Evolutionary conservation across 257 asterid genomes (phyloP).

Genomic region (Parsonsia alboflavescens): DNA sequence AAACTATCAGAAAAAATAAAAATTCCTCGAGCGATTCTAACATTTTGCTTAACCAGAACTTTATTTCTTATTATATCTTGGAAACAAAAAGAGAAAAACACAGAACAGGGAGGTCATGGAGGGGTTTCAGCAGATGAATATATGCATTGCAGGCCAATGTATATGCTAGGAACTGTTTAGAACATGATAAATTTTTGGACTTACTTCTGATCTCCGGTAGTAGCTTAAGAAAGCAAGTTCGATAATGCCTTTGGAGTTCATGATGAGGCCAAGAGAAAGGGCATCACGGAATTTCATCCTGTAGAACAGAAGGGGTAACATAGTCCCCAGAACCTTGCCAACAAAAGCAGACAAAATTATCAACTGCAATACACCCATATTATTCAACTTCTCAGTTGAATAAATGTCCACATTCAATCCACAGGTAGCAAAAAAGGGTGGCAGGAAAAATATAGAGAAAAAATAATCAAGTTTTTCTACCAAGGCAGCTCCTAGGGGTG

Average conservation of each 20-base stretch:
- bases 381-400: slow-evolving; percentile 31
- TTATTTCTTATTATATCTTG: neutral
- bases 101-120: neutral
- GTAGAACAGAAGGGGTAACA: slow-evolving; percentile 50
- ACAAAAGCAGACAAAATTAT: slow-evolving; percentile 51
- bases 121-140: neutral
- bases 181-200: slow-evolving; percentile 5
- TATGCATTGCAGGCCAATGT: neutral
- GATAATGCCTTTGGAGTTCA: slow-evolving; percentile 67
- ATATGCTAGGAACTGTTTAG: neutral
- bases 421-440: slow-evolving; percentile 46
- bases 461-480: slow-evolving; percentile 63
- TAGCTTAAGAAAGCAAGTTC: slow-evolving; percentile 58
- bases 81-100: neutral
- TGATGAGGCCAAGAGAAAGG: slow-evolving; percentile 61
- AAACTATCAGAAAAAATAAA: too few species aligned
- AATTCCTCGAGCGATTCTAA: too few species aligned
- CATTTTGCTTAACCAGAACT: too few species aligned
- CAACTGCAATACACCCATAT: slow-evolving; percentile 46
- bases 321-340: slow-evolving; percentile 52
- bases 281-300: slow-evolving; percentile 64
- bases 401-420: slow-evolving; percentile 53
- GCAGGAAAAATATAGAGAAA: slow-evolving; percentile 47
- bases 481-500: slow-evolving; percentile 55
- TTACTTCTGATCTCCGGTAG: slow-evolving; percentile 37